Evolutionary conservation across 1,284 basidiomycete species (phyloP), one percentile per base, ranked within the genome.

Genomic region (Papiliotrema flavescens): DNA sequence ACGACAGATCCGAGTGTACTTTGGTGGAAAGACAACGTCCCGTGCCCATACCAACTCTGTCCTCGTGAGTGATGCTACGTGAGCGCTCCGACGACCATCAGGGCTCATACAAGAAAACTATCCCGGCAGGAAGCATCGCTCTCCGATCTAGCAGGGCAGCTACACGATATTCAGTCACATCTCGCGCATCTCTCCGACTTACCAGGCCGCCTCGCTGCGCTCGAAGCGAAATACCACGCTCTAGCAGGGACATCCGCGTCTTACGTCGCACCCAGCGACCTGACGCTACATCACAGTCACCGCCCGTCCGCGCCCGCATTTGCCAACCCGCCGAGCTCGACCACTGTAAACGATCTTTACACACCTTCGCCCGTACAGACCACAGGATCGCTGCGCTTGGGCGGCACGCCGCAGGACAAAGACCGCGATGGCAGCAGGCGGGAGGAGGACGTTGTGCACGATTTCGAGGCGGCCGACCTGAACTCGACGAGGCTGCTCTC

Each of bases 91-190:
- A 43, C 11, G 13, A 22, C 20, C 11, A 43, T 9, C n/a, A n/a
- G n/a, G n/a, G n/a, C n/a, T n/a, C n/a, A n/a, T n/a, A n/a, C n/a
- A 32, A 47, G 45, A 11, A 50, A 50, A 24, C 36, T 50, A 24
- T 41, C 49, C 2, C 36, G 39, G 14, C 49, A 50, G 20, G 49
- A 50, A 32, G 49, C 36, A 13, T 26, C 49, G 2, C 23, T 50
- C 6, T 36, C 24, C 8, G 36, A 39, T 34, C 49, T 50, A 15
- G 19, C 49, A 7, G 19, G 19, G 6, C 49, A 50, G 49, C 34
- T 50, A n/a, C 36, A 36, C 17, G 24, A 23, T 5, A 50, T 50
- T 5, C 49, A 50, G 26, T 15, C 24, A 13, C 36, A 35, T 4
- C 39, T 50, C 20, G 40, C 49, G 7, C 19, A 13, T 7, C 35